Conservation (phyloP, 495 filamentous ascomycete species). For the Podospora bellae-mahoneyi region DNA sequence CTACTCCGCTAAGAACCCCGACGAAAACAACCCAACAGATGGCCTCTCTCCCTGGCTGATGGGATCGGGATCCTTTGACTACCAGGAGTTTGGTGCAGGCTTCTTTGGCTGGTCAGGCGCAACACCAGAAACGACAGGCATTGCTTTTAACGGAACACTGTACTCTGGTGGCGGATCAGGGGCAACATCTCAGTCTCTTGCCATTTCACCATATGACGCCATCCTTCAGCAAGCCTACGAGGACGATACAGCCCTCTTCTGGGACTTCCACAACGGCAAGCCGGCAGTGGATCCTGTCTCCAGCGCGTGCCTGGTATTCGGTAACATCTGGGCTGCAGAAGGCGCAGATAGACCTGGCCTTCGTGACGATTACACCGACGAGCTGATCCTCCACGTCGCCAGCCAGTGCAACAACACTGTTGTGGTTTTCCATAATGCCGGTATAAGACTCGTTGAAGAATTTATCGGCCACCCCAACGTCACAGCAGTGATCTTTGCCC, state of each 20-base stretch:
- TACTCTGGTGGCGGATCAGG: constrained; percentile 60
- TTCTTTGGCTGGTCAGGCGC: constrained; percentile 21
- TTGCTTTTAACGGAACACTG: constrained; percentile 52
- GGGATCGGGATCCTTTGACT: constrained; percentile 30
- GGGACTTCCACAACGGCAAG: constrained; percentile 42
- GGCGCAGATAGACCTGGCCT: constrained; percentile 43
- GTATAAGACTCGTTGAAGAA: constrained; percentile 54
- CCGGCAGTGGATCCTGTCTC: constrained; percentile 47
- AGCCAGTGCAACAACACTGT: constrained; percentile 57
- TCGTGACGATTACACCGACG: constrained; percentile 53
- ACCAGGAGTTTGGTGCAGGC: constrained; percentile 22
- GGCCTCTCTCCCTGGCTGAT: constrained; percentile 43
- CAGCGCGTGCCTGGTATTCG: constrained; percentile 65
- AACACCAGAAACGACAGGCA: constrained; percentile 19
- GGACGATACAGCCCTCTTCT: constrained; percentile 55
- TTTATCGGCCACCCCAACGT: constrained; percentile 62
- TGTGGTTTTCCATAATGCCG: constrained; percentile 60
- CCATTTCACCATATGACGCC: constrained; percentile 57
- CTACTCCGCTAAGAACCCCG: constrained; percentile 47
- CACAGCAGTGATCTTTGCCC: constrained; percentile 58
- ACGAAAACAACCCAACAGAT: constrained; percentile 34
- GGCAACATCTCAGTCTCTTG: constrained; percentile 50
- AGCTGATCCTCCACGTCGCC: constrained; percentile 56
- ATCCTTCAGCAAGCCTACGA: constrained; percentile 51
- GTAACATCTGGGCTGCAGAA: constrained; percentile 60